Conservation (phyloP, 768 basidiomycete genomes). For the Fomitopsis pulvina region DNA sequence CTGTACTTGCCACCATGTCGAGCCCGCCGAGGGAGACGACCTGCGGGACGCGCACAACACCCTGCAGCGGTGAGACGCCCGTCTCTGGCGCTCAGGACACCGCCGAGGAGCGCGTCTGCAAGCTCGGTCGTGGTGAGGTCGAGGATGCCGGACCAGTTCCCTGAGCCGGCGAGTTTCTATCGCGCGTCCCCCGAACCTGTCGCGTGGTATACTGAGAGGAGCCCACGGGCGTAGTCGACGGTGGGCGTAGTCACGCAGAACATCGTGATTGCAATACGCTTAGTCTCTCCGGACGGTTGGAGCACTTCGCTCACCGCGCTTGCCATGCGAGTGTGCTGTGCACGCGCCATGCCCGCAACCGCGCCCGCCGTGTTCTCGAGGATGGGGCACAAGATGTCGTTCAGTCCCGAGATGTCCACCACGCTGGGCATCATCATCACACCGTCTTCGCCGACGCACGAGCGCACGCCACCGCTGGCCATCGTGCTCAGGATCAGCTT, state of each 20-base stretch:
- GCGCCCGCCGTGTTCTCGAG: constrained; percentile 15
- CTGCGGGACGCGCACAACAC: constrained; percentile 10
- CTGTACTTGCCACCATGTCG: constrained; percentile 14
- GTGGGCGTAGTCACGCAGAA: constrained; percentile 18
- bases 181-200: constrained; percentile 13
- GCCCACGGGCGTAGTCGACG: constrained; percentile 13
- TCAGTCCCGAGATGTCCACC: constrained; percentile 17
- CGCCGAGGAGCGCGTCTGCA: constrained; percentile 16
- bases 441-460: constrained; percentile 13
- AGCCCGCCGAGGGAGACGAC: constrained; percentile 17
- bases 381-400: constrained; percentile 15
- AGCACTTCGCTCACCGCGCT: not conserved
- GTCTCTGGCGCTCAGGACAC: constrained; percentile 15
- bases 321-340: constrained; percentile 3
- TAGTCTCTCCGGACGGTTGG: not conserved
- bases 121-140: constrained; percentile 18
- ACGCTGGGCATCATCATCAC: constrained; percentile 14
- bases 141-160: constrained; percentile 15
- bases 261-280: constrained; percentile 17
- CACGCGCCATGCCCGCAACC: constrained; percentile 15
- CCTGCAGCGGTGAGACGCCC: constrained; percentile 13
- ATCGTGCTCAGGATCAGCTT: constrained; percentile 19
- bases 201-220: constrained; percentile 13
- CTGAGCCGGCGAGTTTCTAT: constrained; percentile 10
- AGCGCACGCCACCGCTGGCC: constrained; percentile 13